These are phyloP conservation scores for Carex myosuroides DNA, from an alignment of 176 grass and related monocot genomes.

Conservation along the genomic window DNA sequence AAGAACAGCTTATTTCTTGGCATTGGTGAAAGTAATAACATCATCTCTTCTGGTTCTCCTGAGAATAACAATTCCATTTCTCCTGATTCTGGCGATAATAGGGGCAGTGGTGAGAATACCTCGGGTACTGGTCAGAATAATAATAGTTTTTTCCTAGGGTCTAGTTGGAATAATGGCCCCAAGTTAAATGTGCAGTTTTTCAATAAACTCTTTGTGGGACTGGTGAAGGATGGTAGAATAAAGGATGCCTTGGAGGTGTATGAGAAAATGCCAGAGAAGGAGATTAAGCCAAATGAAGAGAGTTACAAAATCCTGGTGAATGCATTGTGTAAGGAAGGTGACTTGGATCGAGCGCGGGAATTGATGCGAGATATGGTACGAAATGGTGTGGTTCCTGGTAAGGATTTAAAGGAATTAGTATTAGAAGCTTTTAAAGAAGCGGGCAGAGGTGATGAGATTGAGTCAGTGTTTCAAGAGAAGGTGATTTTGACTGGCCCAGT, in stretches of 20 bases:
- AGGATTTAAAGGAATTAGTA: slow-evolving; percentile 31
- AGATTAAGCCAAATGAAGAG: slow-evolving; percentile 30
- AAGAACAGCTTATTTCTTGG: slow-evolving; percentile 24
- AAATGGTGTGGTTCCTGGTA: slow-evolving; percentile 20
- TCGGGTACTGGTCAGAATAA: neutral
- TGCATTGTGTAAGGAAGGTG: slow-evolving; percentile 37
- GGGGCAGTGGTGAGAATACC: slow-evolving; percentile 11
- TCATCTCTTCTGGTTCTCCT: neutral
- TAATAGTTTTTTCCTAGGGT: slow-evolving; percentile 2
- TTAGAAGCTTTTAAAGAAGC: slow-evolving; percentile 32
- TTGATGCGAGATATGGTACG: slow-evolving; percentile 45
- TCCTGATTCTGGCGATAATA: neutral
- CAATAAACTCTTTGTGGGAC: slow-evolving; percentile 49
- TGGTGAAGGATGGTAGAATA: slow-evolving; percentile 37
- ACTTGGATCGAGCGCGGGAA: slow-evolving; percentile 27
- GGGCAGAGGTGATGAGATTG: slow-evolving; percentile 35
- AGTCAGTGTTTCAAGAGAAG: slow-evolving; percentile 42
- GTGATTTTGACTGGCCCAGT: slow-evolving; percentile 1
- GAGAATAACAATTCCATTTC: neutral
- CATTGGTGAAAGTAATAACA: neutral
- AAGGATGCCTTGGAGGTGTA: slow-evolving; percentile 52
- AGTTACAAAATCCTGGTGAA: slow-evolving; percentile 43
- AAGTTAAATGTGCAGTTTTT: slow-evolving; percentile 47
- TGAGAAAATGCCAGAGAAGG: slow-evolving; percentile 45
- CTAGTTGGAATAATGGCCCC: slow-evolving; percentile 34